phyloP scores from a whole-genome alignment of 495 filamentous ascomycete genomes.

The Entonaema liquescens region DNA sequence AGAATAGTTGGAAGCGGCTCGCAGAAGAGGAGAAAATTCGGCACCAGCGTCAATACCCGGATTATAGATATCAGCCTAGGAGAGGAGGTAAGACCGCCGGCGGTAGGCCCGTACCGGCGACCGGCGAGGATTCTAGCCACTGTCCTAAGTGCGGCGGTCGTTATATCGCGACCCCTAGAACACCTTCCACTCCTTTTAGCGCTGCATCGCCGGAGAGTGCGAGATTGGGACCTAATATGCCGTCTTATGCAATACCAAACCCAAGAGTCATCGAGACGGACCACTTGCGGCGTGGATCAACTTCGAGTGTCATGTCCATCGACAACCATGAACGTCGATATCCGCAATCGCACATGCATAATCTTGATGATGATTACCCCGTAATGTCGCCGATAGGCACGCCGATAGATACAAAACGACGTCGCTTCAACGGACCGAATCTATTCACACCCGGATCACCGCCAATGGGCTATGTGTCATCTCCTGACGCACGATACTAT shows the following conservation, averaged over 20 bases:
- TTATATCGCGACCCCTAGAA: conserved; percentile 65
- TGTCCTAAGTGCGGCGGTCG: conserved; percentile 72
- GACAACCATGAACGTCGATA: conserved; percentile 43
- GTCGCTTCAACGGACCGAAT: conserved; percentile 56
- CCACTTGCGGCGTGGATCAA: conserved; percentile 43
- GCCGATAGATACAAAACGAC: conserved; percentile 66
- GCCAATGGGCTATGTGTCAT: conserved; percentile 34
- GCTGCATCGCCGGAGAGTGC: conserved; percentile 42
- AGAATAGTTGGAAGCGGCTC: conserved; percentile 86
- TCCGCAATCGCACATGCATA: conserved; percentile 42
- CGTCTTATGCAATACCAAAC: conserved; percentile 36
- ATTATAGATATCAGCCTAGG: conserved; percentile 93
- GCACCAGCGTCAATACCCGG: conserved; percentile 89
- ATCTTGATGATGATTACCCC: conserved; percentile 55
- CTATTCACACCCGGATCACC: conserved; percentile 42
- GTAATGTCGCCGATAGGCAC: conserved; percentile 46
- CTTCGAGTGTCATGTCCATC: conserved; percentile 34
- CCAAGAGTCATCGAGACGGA: conserved; percentile 42
- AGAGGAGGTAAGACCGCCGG: conserved; percentile 65
- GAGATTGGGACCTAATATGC: conserved; percentile 33
- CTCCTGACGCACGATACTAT: conserved; percentile 37
- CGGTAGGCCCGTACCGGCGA: conserved; percentile 45
- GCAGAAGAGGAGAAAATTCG: conserved; percentile 95
- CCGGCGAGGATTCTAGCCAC: conserved; percentile 56
- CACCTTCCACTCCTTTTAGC: conserved; percentile 61